A percentile compares a stretch with the other conserved stretches of the same genome.
Evolutionary conservation across 2,329 filamentous ascomycete species (phyloP).

Genomic region (Cordyceps javanica): DNA sequence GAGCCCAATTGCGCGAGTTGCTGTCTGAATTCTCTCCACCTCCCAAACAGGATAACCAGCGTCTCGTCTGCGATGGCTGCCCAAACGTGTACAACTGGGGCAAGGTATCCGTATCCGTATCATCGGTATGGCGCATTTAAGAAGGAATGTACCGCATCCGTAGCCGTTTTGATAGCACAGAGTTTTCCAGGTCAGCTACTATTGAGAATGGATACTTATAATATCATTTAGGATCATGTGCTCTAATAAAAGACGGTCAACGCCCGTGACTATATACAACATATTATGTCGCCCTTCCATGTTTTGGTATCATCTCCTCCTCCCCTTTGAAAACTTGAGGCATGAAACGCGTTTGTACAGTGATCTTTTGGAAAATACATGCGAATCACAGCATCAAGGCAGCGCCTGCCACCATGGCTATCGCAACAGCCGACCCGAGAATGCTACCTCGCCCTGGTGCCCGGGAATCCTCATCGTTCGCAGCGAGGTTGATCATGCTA

Average conservation of each 20-base stretch:
- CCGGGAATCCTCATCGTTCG: neutral
- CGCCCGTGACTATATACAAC: neutral
- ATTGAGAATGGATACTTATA: neutral
- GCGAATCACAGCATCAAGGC: neutral
- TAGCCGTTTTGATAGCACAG: neutral
- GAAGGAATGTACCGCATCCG: neutral
- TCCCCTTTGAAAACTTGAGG: neutral
- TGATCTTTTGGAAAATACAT: neutral
- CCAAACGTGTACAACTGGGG: neutral
- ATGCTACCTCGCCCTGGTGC: neutral
- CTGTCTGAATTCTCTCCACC: neutral
- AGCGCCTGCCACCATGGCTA: neutral
- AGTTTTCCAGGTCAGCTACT: neutral
- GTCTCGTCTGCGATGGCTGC: neutral
- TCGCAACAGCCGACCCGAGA: neutral
- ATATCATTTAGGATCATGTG: neutral
- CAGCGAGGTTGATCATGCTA: neutral
- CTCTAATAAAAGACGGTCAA: neutral
- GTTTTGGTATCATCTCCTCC: neutral
- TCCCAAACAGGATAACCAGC: neutral
- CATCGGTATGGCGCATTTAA: neutral
- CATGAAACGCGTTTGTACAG: neutral
- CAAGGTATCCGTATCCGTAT: neutral
- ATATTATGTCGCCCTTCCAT: neutral
- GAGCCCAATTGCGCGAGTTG: neutral